Conservation (phyloP, 306 rosid genomes). For the Inga leiocalycina region DNA sequence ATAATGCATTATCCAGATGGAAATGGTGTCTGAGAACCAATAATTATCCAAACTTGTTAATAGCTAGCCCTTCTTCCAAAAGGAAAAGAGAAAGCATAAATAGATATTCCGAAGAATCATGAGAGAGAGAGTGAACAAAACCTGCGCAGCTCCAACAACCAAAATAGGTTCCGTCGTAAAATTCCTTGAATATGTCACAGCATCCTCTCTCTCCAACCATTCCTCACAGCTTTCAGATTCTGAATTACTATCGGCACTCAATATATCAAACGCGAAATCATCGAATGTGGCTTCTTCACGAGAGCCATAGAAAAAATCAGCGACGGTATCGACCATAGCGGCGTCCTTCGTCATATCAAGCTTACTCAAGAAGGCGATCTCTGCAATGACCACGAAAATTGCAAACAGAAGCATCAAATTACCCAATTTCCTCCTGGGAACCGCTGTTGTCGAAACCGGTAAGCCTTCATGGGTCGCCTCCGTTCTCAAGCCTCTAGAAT, state of each 20-base stretch:
- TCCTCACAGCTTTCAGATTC: constrained; percentile 66
- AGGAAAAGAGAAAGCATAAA: not conserved
- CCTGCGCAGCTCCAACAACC: constrained; percentile 80
- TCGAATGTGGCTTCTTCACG: constrained; percentile 35
- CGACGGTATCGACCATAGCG: constrained; percentile 66
- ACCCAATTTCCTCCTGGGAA: constrained; percentile 65
- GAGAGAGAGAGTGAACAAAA: constrained; percentile 26
- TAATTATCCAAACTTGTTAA: not conserved
- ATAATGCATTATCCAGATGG: not conserved
- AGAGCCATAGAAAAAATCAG: constrained; percentile 64
- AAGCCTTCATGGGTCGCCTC: constrained; percentile 51
- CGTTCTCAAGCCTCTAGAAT: constrained; percentile 67
- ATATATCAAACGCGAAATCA: constrained; percentile 37
- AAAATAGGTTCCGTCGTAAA: constrained; percentile 66
- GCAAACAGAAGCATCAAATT: constrained; percentile 67
- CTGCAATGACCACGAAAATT: constrained; percentile 75
- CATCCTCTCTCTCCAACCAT: constrained; percentile 86
- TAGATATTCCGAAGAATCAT: not conserved
- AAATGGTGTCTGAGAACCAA: not conserved
- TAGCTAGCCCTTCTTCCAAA: not conserved
- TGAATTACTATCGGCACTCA: constrained; percentile 37
- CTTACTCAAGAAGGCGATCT: constrained; percentile 80
- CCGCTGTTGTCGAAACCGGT: constrained; percentile 40
- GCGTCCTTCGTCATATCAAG: constrained; percentile 83
- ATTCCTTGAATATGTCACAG: constrained; percentile 73